Conservation (phyloP, 352 stramenopile genomes). For the Pythium chondricola region DNA sequence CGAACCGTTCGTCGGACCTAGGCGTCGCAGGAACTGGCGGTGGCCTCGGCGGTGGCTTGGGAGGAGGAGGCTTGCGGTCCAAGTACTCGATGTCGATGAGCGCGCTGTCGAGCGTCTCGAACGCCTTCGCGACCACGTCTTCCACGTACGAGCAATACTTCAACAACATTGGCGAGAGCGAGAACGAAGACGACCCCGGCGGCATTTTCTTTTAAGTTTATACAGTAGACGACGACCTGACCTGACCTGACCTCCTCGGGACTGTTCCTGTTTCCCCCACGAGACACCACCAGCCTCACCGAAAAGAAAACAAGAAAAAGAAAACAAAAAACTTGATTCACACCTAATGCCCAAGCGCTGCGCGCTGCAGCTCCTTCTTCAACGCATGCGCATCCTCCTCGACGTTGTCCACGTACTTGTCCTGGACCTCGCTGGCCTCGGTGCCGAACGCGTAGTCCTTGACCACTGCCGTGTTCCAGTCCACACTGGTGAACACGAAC, state of each 20-base stretch:
- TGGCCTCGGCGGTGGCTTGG: not conserved
- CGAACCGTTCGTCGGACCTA: slow-evolving; percentile 4
- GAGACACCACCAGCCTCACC: no score
- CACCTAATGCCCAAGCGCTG: slow-evolving; percentile 6
- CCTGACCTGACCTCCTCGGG: no score
- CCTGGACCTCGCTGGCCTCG: slow-evolving; percentile 51
- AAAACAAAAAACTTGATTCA: slow-evolving; percentile 1
- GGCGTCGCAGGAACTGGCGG: slow-evolving; percentile 5
- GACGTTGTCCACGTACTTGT: slow-evolving; percentile 55
- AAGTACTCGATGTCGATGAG: slow-evolving; percentile 85
- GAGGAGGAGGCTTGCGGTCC: slow-evolving; percentile 20
- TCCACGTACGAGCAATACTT: slow-evolving; percentile 86
- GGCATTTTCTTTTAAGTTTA: slow-evolving; percentile 84
- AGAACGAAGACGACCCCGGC: slow-evolving; percentile 71
- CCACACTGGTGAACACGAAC: slow-evolving; percentile 72
- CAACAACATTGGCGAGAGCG: slow-evolving; percentile 80
- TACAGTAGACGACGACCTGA: no score
- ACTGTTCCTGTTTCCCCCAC: no score
- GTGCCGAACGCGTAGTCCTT: slow-evolving; percentile 71
- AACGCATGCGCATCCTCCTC: slow-evolving; percentile 25
- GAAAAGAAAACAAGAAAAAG: not conserved
- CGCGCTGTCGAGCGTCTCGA: slow-evolving; percentile 56
- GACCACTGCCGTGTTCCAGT: slow-evolving; percentile 72
- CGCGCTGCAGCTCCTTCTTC: slow-evolving; percentile 30
- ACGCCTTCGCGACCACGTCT: slow-evolving; percentile 53